Conservation (phyloP, 257 asterid species). For the Primulina eburnea region DNA sequence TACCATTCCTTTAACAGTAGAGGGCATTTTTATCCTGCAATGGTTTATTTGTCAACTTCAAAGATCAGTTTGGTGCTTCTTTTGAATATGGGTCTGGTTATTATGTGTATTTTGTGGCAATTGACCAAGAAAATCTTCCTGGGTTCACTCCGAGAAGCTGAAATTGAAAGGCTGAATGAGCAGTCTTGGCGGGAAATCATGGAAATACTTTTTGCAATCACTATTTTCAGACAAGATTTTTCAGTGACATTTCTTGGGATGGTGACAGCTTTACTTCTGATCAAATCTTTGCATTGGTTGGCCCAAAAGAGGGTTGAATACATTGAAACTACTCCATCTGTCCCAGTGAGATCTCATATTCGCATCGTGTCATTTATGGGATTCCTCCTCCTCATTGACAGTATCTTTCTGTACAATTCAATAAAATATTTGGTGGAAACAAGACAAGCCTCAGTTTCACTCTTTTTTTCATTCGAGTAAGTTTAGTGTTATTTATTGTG, state of each 20-base stretch:
- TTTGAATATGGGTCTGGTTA: slow-evolving; percentile 80
- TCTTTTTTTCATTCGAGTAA: slow-evolving; percentile 95
- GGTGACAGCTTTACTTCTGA: slow-evolving; percentile 85
- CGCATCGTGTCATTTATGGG: slow-evolving; percentile 89
- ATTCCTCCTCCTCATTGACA: slow-evolving; percentile 72
- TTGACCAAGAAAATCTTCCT: slow-evolving; percentile 84
- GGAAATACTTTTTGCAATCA: slow-evolving; percentile 94
- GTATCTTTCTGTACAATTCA: slow-evolving; percentile 59
- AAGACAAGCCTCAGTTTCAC: slow-evolving; percentile 78
- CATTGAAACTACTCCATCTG: slow-evolving; percentile 91
- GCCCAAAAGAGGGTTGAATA: slow-evolving; percentile 97
- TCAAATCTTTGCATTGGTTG: slow-evolving; percentile 97
- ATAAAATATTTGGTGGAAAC: slow-evolving; percentile 64
- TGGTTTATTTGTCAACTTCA: slow-evolving; percentile 85
- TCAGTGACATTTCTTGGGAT: slow-evolving; percentile 75
- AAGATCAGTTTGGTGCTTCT: slow-evolving; percentile 86
- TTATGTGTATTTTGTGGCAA: slow-evolving; percentile 92
- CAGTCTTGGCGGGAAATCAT: slow-evolving; percentile 96
- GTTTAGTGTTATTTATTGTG: slow-evolving; percentile 27
- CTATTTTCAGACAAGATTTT: slow-evolving; percentile 92
- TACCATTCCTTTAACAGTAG: slow-evolving; percentile 82
- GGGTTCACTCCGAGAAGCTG: slow-evolving; percentile 94
- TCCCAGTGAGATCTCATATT: slow-evolving; percentile 65
- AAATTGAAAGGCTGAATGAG: slow-evolving; percentile 96
- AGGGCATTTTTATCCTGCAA: slow-evolving; percentile 93